phyloP scores from a whole-genome alignment of 2,329 filamentous ascomycete species.

The Ceratocystis alfenasii region DNA sequence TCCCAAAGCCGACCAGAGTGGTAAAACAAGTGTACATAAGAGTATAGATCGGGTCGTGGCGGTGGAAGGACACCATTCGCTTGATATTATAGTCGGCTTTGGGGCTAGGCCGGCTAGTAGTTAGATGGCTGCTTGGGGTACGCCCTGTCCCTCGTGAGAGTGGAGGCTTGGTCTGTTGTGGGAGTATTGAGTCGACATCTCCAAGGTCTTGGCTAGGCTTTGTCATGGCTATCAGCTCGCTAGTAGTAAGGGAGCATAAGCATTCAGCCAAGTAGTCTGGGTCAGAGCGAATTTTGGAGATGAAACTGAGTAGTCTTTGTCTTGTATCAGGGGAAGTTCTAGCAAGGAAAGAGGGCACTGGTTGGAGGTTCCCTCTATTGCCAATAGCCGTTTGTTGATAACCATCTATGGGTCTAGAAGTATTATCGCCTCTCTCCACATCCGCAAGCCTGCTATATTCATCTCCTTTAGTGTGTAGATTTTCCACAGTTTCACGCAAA shows the following conservation, averaged over 20 bases:
- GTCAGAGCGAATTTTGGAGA: slow-evolving; percentile 73
- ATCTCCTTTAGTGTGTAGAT: slow-evolving; percentile 67
- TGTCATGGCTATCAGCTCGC: slow-evolving; percentile 66
- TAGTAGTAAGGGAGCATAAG: slow-evolving; percentile 59
- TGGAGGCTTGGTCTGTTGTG: slow-evolving; percentile 45
- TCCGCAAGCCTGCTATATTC: slow-evolving; percentile 58
- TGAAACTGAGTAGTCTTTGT: slow-evolving; percentile 64
- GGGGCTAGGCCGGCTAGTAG: slow-evolving; percentile 25
- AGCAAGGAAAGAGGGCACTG: slow-evolving; percentile 47
- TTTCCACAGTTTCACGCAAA: slow-evolving; percentile 65
- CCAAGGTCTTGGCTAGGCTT: slow-evolving; percentile 69
- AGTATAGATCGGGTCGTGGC: slow-evolving; percentile 73
- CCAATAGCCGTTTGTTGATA: slow-evolving; percentile 28
- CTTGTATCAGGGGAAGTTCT: slow-evolving; percentile 65
- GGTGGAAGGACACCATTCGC: slow-evolving; percentile 74
- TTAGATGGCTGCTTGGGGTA: neutral
- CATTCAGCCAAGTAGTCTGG: slow-evolving; percentile 77
- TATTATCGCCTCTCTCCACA: slow-evolving; percentile 60
- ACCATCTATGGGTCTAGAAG: slow-evolving; percentile 32
- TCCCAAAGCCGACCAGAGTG: slow-evolving; percentile 70
- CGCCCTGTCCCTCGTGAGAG: slow-evolving; percentile 35
- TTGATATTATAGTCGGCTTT: slow-evolving; percentile 49
- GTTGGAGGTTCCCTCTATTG: too few relatives aligned
- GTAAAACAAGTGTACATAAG: slow-evolving; percentile 83
- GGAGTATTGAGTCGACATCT: slow-evolving; percentile 70